phyloP scores from a whole-genome alignment of 2,329 filamentous ascomycete species.

The Paracorniculantispora psalliotae region DNA sequence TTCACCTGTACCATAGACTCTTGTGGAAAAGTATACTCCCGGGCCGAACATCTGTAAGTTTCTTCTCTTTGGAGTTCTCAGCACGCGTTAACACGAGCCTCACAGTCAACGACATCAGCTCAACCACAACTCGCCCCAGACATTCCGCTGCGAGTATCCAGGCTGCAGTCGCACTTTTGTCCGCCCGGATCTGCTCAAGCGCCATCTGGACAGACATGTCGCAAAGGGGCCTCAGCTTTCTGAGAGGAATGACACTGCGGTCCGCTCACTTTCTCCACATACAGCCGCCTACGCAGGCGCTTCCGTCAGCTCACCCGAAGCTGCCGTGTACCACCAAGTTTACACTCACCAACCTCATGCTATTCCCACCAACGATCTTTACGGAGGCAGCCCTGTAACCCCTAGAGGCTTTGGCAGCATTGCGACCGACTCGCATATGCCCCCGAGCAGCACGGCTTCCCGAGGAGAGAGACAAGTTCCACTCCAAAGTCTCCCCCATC shows the following conservation, averaged over 20 bases:
- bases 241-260: background rate
- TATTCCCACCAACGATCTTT: background rate
- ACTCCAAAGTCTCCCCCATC: background rate
- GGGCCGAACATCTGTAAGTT: slow-evolving; percentile 85
- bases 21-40: slow-evolving; percentile 93
- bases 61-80: slow-evolving; percentile 20
- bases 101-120: slow-evolving; percentile 78
- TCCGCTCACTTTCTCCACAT: slow-evolving; percentile 1
- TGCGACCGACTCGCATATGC: background rate
- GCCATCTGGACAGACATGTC: slow-evolving; percentile 75
- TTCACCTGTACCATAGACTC: slow-evolving; percentile 80
- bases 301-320: background rate
- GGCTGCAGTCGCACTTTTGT: slow-evolving; percentile 90
- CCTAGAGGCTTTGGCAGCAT: background rate
- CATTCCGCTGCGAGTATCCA: slow-evolving; percentile 88
- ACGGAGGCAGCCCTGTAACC: background rate
- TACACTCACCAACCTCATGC: background rate
- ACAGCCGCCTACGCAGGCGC: background rate
- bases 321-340: background rate
- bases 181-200: slow-evolving; percentile 84
- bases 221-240: slow-evolving; percentile 65
- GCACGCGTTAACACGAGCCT: slow-evolving; percentile 15
- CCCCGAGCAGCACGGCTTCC: background rate
- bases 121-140: slow-evolving; percentile 93
- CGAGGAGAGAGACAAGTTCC: background rate